Conservation (phyloP, 805 yeast genomes). For the Kregervanrija delftensis region DNA sequence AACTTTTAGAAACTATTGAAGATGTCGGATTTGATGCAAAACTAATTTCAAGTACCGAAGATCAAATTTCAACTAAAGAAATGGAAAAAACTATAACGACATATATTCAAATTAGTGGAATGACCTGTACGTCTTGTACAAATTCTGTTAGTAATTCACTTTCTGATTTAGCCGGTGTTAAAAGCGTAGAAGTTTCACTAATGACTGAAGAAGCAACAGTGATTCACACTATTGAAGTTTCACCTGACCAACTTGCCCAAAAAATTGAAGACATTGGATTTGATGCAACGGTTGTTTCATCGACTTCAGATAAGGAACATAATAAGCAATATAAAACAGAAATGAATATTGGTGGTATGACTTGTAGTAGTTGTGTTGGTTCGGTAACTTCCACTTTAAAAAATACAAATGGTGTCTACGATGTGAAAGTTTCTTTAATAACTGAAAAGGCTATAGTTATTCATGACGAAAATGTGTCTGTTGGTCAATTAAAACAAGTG, state of each 20-base stretch:
- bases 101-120: constrained; percentile 46
- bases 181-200: constrained; percentile 54
- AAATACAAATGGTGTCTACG: constrained; percentile 25
- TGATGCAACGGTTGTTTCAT: constrained; percentile 25
- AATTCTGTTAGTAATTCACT: constrained; percentile 45
- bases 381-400: constrained; percentile 43
- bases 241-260: constrained; percentile 33
- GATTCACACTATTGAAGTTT: constrained; percentile 33
- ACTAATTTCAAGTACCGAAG: background rate
- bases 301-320: background rate
- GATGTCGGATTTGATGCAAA: constrained; percentile 40
- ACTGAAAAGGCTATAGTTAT: constrained; percentile 63
- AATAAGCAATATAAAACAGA: constrained; percentile 6
- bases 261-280: constrained; percentile 74
- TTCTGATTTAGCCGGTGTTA: constrained; percentile 18
- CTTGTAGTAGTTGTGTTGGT: constrained; percentile 62
- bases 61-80: background rate
- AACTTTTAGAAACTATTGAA: constrained; percentile 37
- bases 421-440: constrained; percentile 56
- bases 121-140: constrained; percentile 90
- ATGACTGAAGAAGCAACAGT: constrained; percentile 69
- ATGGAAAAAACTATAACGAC: constrained; percentile 7
- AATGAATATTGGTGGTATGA: constrained; percentile 59
- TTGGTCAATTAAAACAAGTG: constrained; percentile 30
- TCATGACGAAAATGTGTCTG: constrained; percentile 32